These are phyloP conservation scores for Lecanosticta acicola DNA, from an alignment of 2,329 filamentous ascomycete genomes.

Conservation along the genomic window DNA sequence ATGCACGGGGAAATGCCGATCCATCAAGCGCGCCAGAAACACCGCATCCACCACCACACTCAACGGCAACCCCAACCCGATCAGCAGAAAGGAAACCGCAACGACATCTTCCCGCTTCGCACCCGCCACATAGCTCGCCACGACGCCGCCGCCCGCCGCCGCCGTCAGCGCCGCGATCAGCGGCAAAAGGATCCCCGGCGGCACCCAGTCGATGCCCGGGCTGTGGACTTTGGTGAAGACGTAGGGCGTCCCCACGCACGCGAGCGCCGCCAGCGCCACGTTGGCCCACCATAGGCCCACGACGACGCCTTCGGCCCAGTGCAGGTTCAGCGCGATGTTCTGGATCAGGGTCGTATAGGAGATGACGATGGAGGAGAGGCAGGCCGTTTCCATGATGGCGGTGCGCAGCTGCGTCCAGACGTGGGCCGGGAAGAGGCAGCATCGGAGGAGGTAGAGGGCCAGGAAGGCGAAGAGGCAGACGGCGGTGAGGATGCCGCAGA, in stretches of 20 bases:
- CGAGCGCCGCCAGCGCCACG: not conserved
- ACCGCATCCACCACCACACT: not conserved
- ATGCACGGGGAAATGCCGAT: not conserved
- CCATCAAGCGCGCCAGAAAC: not conserved
- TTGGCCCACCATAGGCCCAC: not conserved
- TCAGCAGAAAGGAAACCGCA: not conserved
- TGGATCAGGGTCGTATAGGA: constrained; percentile 12
- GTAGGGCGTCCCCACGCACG: not conserved
- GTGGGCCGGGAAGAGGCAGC: constrained; percentile 5
- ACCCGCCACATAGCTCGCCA: constrained; percentile 12
- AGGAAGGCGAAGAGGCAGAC: constrained; percentile 7
- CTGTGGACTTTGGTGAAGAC: not conserved
- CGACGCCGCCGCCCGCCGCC: constrained; percentile 11
- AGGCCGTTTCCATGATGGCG: constrained; percentile 12
- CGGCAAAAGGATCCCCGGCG: constrained; percentile 9
- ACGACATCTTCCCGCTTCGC: not conserved
- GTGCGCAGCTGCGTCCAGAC: constrained; percentile 2
- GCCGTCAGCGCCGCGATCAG: constrained; percentile 11
- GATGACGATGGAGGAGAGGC: constrained; percentile 12
- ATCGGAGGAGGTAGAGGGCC: constrained; percentile 6
- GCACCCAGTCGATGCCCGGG: not conserved
- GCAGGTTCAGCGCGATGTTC: constrained; percentile 13
- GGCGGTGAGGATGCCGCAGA: constrained; percentile 14
- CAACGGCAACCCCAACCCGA: not conserved
- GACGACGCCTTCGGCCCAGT: not conserved